Evolutionary conservation across 306 rosid genomes (phyloP), one percentile per base, ranked within the genome.

Genomic region (Albizia julibrissin): DNA sequence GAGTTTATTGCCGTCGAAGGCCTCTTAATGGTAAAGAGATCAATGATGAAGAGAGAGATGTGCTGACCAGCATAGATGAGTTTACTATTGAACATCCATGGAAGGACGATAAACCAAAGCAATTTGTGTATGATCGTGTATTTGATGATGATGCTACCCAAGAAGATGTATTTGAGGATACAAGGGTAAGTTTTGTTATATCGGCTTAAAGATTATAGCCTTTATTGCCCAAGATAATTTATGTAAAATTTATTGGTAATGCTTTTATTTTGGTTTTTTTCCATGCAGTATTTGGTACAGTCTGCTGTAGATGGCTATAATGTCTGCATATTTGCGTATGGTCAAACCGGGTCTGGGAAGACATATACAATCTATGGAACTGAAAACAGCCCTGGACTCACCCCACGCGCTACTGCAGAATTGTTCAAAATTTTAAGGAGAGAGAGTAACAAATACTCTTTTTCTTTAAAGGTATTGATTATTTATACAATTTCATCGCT

Each of bases 331-430:
- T 95, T 95, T 90, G 99, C 99, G 8, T 95, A 95, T 66, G 99
- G 99, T 49, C 99, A 95, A 89, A 95, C 99, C 21, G 99, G 99
- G 54, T 95, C 99, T 10, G 99, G 99, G 52, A 95, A 95, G 85
- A 95, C 99, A 50, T 95, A 90, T 79, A 95, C 99, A 15, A 92
- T 95, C 34, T 95, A 95, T 82, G 99, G 99, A 84, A 79, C 89
- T 16, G 97, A 91, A 83, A 81, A 74, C 82, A 88, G 90, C 77
- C 92, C 90, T 50, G 99, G 99, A 14, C 90, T 95, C 66, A 95
- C 98, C 62, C 99, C 98, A 21, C 97, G 97, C 8, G 96, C 98
- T 29, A 95, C 86, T 54, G 75, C 92, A 39, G 99, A 95, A 71
- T 90, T 95, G 73, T 95, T 95, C 80, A 87, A 86, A 85, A 88